Evolutionary conservation across 192 early-diverging fungal species (phyloP).

Genomic region (Funneliformis geosporum): DNA sequence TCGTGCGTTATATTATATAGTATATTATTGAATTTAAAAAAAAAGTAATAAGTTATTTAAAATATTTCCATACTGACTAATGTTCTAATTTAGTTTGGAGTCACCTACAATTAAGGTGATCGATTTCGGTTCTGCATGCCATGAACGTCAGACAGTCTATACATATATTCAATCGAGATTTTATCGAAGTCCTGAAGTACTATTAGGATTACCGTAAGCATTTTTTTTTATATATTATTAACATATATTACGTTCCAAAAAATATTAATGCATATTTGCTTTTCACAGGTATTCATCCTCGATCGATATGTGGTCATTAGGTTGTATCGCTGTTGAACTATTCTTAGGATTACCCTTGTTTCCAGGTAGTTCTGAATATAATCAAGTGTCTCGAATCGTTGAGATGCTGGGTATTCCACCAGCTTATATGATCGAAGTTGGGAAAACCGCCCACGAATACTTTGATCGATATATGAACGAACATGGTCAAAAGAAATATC

Average conservation of each 20-base stretch:
- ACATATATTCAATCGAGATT: slow-evolving; percentile 99
- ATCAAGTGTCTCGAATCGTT: slow-evolving; percentile 92
- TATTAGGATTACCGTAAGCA: slow-evolving; percentile 80
- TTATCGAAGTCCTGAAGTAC: slow-evolving; percentile 94
- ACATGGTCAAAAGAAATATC: slow-evolving; percentile 57
- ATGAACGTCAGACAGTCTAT: slow-evolving; percentile 92
- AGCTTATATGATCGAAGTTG: slow-evolving; percentile 90
- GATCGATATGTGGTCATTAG: slow-evolving; percentile 99
- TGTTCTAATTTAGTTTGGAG: slow-evolving; percentile 61
- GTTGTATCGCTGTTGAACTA: slow-evolving; percentile 97
- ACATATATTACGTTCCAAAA: background rate
- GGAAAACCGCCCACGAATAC: slow-evolving; percentile 82
- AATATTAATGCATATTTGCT: background rate
- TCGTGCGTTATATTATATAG: slow-evolving; percentile 11
- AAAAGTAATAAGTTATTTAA: background rate
- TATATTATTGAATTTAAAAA: background rate
- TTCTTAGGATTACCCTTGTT: slow-evolving; percentile 94
- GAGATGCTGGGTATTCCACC: slow-evolving; percentile 92
- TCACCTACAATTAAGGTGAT: slow-evolving; percentile 96
- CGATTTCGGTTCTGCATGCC: slow-evolving; percentile 98
- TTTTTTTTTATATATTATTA: background rate
- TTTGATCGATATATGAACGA: slow-evolving; percentile 68
- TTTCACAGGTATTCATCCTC: slow-evolving; percentile 70
- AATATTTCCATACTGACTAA: background rate
- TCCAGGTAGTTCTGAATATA: slow-evolving; percentile 94